A percentile compares a stretch with the other conserved stretches of the same genome.
Conservation (phyloP, 257 asterid species). For the Solanum sparsipilum region DNA sequence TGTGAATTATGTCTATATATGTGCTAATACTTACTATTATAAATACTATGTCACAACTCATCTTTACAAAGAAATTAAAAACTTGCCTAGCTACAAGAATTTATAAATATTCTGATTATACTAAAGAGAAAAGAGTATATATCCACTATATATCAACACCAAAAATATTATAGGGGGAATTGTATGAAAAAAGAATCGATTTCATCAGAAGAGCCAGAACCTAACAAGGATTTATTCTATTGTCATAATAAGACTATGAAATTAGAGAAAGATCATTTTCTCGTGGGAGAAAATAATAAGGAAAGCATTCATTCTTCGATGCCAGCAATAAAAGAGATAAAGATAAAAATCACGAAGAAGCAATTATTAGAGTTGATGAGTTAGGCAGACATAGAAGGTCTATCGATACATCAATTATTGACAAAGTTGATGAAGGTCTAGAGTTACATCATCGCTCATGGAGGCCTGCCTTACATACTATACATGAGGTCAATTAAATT, state of each 20-base stretch:
- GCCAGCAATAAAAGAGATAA: conserved; percentile 14
- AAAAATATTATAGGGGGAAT: conserved; percentile 31
- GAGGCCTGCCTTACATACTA: conserved; percentile 40
- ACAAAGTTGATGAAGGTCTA: conserved; percentile 13
- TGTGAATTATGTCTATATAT: not conserved
- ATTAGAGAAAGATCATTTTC: not conserved
- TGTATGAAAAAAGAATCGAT: conserved; percentile 27
- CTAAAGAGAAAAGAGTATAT: not conserved
- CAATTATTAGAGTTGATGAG: conserved; percentile 33
- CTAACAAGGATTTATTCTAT: not conserved
- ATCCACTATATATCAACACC: not conserved
- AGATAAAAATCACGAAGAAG: conserved; percentile 49
- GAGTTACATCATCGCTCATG: conserved; percentile 13
- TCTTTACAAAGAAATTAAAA: not conserved
- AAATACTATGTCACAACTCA: not conserved
- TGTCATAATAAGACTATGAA: not conserved
- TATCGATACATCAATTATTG: conserved; percentile 23
- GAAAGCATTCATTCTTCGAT: not conserved
- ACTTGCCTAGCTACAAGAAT: not conserved
- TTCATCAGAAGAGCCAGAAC: not conserved
- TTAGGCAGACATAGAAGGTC: conserved; percentile 16
- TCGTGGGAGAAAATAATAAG: not conserved
- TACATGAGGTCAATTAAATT: conserved; percentile 22
- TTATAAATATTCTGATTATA: not conserved
- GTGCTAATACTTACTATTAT: not conserved